These are phyloP conservation scores for Cyclotella atomus DNA, from an alignment of 108 stramenopile genomes.

Conservation along the genomic window DNA sequence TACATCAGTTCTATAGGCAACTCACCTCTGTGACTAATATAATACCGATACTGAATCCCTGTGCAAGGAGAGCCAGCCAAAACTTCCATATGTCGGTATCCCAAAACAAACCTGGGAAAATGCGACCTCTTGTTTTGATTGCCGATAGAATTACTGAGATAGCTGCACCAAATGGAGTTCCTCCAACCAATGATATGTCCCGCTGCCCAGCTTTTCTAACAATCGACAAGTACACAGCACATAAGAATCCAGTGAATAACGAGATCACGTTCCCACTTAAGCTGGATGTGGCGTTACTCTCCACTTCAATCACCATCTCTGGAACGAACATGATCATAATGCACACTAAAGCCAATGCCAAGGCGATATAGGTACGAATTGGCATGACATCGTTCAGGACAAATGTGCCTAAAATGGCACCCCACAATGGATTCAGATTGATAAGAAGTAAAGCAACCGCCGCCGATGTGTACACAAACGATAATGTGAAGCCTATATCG, in stretches of 20 bases:
- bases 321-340: conserved; percentile 20
- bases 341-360: conserved; percentile 9
- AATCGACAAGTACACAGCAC: conserved; percentile 1
- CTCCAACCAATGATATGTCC: not conserved
- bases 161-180: not conserved
- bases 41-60: not conserved
- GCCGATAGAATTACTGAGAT: not conserved
- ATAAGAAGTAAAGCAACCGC: conserved; percentile 16
- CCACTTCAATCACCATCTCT: not conserved
- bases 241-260: not conserved
- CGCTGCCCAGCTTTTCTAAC: conserved; percentile 3
- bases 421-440: conserved; percentile 18
- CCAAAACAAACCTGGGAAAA: conserved; percentile 4
- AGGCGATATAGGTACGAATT: not conserved
- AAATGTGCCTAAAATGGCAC: conserved; percentile 6
- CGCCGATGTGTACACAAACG: conserved; percentile 18
- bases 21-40: conserved; percentile 6
- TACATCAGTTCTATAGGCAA: not conserved
- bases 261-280: conserved; percentile 5
- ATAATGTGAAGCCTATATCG: conserved; percentile 12
- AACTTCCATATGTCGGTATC: not conserved
- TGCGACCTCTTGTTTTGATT: not conserved
- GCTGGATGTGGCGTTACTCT: not conserved
- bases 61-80: not conserved
- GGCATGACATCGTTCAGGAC: conserved; percentile 11